These are phyloP conservation scores for Trichoderma aggressivum DNA, from an alignment of 2,329 filamentous ascomycete genomes.

Conservation along the genomic window DNA sequence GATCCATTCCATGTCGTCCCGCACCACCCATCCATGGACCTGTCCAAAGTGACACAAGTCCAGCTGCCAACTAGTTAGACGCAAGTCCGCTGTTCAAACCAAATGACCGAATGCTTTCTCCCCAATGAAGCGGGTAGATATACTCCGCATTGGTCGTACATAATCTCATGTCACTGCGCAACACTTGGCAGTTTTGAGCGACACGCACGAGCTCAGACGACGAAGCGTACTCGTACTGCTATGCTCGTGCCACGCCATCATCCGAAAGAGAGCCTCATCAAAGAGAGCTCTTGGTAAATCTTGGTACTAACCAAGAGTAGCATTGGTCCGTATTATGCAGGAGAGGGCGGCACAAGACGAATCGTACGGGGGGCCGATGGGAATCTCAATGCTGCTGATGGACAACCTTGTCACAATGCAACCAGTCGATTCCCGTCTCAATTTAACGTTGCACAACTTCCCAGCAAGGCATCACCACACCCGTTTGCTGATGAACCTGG, in stretches of 20 bases:
- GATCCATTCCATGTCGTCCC: not conserved
- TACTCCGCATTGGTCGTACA: not conserved
- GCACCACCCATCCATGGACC: not conserved
- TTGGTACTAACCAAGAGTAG: not conserved
- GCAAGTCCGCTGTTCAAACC: not conserved
- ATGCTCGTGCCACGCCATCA: not conserved
- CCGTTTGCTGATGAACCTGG: not conserved
- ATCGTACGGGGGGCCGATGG: not conserved
- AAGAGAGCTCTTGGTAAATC: not conserved
- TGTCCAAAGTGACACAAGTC: not conserved
- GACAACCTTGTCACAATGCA: slow-evolving; percentile 12
- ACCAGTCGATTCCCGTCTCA: slow-evolving; percentile 9
- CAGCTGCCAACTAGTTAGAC: not conserved
- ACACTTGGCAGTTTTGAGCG: not conserved
- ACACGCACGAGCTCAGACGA: not conserved
- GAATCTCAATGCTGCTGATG: not conserved
- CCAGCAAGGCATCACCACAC: slow-evolving; percentile 1
- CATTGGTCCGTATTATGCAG: not conserved
- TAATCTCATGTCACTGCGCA: not conserved
- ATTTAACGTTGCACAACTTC: not conserved
- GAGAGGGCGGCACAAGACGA: not conserved
- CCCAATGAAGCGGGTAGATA: not conserved
- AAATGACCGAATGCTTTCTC: not conserved
- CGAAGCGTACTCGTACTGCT: not conserved
- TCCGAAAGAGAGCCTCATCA: not conserved